These are phyloP conservation scores for Amaranthus hypochondriacus DNA, from an alignment of 148 eudicot genomes.

Conservation along the genomic window DNA sequence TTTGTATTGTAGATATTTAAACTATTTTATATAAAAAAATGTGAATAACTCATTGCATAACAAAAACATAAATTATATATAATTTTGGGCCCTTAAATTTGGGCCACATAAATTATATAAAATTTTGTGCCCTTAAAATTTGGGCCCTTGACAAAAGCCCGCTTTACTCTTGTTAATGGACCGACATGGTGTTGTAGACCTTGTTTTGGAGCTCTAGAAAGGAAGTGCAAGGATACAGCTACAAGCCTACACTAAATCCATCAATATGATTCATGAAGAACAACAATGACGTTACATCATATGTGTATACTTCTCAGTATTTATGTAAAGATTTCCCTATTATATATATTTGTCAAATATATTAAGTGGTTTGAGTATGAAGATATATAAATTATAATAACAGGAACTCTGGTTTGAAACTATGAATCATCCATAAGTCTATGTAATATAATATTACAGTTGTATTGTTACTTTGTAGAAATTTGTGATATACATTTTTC, in stretches of 20 bases:
- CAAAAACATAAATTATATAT: too few relatives aligned
- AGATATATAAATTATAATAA: slow-evolving; percentile 19
- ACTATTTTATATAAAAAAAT: too few relatives aligned
- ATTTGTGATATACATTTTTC: slow-evolving; percentile 7
- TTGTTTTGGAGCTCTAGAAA: slow-evolving; percentile 76
- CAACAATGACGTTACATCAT: background rate
- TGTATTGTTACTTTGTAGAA: background rate
- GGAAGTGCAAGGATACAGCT: slow-evolving; percentile 18
- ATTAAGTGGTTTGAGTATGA: slow-evolving; percentile 24
- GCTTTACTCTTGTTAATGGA: too few relatives aligned
- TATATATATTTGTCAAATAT: slow-evolving; percentile 3
- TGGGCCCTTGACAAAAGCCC: too few relatives aligned
- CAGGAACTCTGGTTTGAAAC: slow-evolving; percentile 21
- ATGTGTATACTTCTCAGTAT: slow-evolving; percentile 15
- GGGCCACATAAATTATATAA: too few relatives aligned
- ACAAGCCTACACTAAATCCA: background rate
- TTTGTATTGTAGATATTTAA: too few relatives aligned
- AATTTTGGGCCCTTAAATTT: too few relatives aligned
- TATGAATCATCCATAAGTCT: slow-evolving; percentile 8
- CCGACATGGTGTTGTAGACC: slow-evolving; percentile 32
- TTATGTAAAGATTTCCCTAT: slow-evolving; percentile 7
- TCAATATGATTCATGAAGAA: slow-evolving; percentile 11
- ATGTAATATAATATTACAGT: background rate
- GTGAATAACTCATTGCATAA: too few relatives aligned
- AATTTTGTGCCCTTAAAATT: too few relatives aligned